These are phyloP conservation scores for Sedum album DNA, from an alignment of 164 flowering plant genomes.

Conservation along the genomic window DNA sequence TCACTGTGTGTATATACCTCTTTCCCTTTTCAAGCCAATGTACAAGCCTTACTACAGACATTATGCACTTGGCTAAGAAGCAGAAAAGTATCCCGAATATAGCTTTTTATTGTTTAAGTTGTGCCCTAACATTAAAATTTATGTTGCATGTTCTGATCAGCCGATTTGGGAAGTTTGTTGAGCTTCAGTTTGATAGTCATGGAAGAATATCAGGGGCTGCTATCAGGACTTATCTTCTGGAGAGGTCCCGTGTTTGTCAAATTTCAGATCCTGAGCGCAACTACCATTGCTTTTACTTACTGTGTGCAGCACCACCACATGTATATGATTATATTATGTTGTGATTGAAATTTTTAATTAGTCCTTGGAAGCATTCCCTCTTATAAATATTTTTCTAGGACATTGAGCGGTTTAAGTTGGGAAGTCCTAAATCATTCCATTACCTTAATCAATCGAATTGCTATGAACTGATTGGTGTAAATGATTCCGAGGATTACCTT, in stretches of 20 bases:
- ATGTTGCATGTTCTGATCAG: conserved; percentile 30
- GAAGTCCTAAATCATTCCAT: conserved; percentile 73
- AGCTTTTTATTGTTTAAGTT: too few species aligned
- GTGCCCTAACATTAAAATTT: too few species aligned
- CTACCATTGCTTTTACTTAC: conserved; percentile 80
- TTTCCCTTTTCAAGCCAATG: too few species aligned
- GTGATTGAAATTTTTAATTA: background rate
- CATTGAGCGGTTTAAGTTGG: conserved; percentile 67
- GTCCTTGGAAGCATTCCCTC: background rate
- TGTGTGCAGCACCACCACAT: conserved; percentile 81
- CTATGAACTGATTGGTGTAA: conserved; percentile 60
- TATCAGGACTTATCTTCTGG: conserved; percentile 76
- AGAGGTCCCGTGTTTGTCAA: conserved; percentile 92
- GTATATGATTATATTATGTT: conserved; percentile 19
- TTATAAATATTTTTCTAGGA: conserved; percentile 30
- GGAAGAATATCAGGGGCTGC: conserved; percentile 90
- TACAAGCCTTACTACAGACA: too few species aligned
- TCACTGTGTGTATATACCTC: too few species aligned
- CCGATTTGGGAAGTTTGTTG: conserved; percentile 90
- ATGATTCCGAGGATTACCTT: conserved; percentile 68
- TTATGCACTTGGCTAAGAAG: too few species aligned
- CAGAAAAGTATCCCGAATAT: too few species aligned
- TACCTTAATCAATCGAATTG: conserved; percentile 88
- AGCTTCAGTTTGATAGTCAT: conserved; percentile 64
- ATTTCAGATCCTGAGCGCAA: conserved; percentile 83